These are phyloP conservation scores for Ascochyta clinopodiicola DNA, from an alignment of 2,329 filamentous ascomycete species.

Conservation along the genomic window DNA sequence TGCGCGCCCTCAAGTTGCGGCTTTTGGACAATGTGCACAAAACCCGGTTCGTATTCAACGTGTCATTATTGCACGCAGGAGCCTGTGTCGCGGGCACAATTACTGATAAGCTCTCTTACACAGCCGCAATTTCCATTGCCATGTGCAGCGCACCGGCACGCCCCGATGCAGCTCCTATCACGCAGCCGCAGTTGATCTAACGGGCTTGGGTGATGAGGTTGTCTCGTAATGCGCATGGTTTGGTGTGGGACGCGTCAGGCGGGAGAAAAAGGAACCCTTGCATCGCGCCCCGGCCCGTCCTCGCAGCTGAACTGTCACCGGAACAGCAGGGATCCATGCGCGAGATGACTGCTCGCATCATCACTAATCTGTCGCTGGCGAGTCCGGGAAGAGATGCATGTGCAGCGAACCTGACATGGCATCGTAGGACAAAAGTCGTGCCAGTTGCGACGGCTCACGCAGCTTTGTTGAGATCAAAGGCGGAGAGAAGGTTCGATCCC, in stretches of 20 bases:
- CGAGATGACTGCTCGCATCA: slow-evolving; percentile 11
- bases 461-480: slow-evolving; percentile 2
- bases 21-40: background rate
- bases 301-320: slow-evolving; percentile 39
- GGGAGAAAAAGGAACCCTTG: slow-evolving; percentile 37
- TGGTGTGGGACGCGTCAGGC: slow-evolving; percentile 33
- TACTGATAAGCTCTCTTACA: slow-evolving; percentile 3
- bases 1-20: background rate
- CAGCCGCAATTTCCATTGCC: slow-evolving; percentile 8
- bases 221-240: slow-evolving; percentile 9
- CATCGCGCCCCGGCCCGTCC: slow-evolving; percentile 45
- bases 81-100: slow-evolving; percentile 5
- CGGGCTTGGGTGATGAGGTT: slow-evolving; percentile 16
- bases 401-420: background rate
- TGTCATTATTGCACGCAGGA: slow-evolving; percentile 3
- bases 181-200: slow-evolving; percentile 27
- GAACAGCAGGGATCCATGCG: slow-evolving; percentile 33
- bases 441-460: background rate
- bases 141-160: slow-evolving; percentile 25
- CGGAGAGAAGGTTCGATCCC: slow-evolving; percentile 8
- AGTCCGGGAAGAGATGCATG: background rate
- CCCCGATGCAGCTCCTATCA: slow-evolving; percentile 27
- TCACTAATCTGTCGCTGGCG: background rate
- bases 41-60: background rate
- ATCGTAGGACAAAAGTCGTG: background rate